phyloP scores from a whole-genome alignment of 768 basidiomycete genomes.

The Tricholoma hemisulphureum region DNA sequence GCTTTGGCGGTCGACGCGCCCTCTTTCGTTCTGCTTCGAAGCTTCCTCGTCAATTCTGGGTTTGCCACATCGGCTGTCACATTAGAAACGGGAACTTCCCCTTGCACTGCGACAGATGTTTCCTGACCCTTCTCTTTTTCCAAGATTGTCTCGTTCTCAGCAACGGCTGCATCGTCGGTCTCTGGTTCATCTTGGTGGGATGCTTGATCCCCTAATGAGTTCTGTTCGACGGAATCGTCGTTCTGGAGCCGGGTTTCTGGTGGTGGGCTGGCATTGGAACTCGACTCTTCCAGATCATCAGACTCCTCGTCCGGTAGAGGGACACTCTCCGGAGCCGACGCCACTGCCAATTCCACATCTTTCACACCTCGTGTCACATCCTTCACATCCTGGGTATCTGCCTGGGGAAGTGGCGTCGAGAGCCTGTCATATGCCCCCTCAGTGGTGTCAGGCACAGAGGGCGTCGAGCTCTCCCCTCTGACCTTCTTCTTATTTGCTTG shows the following conservation, averaged over 20 bases:
- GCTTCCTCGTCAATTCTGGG: background rate
- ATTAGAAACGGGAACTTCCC: background rate
- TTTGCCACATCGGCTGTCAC: background rate
- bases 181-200: background rate
- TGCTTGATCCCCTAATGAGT: conserved; percentile 2
- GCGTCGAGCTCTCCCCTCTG: conserved; percentile 40
- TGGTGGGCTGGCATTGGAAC: conserved; percentile 21
- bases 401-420: conserved; percentile 27
- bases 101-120: background rate
- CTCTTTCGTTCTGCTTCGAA: conserved; percentile 3
- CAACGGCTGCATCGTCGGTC: background rate
- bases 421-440: conserved; percentile 18
- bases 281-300: conserved; percentile 37
- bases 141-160: background rate
- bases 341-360: conserved; percentile 61
- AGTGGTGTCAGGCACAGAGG: conserved; percentile 21
- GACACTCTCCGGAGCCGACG: conserved; percentile 34
- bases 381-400: conserved; percentile 56
- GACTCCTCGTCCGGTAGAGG: conserved; percentile 40
- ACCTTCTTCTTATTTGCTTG: conserved; percentile 43
- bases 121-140: background rate
- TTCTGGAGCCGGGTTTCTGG: conserved; percentile 9
- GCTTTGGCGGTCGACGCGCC: background rate
- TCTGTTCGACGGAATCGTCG: conserved; percentile 9
- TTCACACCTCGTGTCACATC: conserved; percentile 71